Evolutionary conservation across 1,284 basidiomycete genomes (phyloP), one percentile per base, ranked within the genome.

Genomic region (Apiotrichum laibachii): DNA sequence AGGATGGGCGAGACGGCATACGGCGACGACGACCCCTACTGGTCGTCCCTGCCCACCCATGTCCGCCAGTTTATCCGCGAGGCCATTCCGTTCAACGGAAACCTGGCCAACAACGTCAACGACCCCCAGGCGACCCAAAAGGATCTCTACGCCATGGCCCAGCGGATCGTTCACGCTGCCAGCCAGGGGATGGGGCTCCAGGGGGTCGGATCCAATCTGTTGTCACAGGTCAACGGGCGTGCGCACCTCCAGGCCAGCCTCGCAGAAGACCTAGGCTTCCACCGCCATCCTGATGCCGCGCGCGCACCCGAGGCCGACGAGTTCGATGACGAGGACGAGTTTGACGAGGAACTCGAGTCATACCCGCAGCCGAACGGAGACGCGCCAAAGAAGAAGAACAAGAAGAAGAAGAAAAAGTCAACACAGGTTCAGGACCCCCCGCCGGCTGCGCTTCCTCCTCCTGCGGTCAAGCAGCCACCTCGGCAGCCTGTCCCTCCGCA

Each of bases 121-220:
- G 65, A 70, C 35, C 60, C 67, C 43, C 64, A 68, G 46, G 66
- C 69, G 31, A 72, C 73, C 53, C 72, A 77, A 60, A 66, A 70
- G 50, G 73, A 84, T 37, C 85, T 87, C 82, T 85, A 86, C 69
- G 81, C 84, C 57, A 83, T 86, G 67, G 86, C 86, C 37, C 86
- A 87, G 68, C 85, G 85, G 72, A 84, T 86, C 72, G 81, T 85
- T 16, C 69, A 67, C 46, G 77, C 77, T 21, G 77, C 78, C 12
- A 84, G 84, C 65, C 80, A 84, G 22, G 83, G 83, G 31, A 81
- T 82, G 68, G 73, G 76, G 15, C 60, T 75, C 33, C 69, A 70
- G 49, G 67, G 68, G 55, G 64, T 79, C 61, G 74, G 78, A 60
- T 67, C 68, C n/a, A 70, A 67, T 39, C 51, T 76, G 52, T 55